A percentile compares a stretch with the other conserved stretches of the same genome.
phyloP scores from a whole-genome alignment of 371 early-diverging fungal species.

The Rhizopus sp. region DNA sequence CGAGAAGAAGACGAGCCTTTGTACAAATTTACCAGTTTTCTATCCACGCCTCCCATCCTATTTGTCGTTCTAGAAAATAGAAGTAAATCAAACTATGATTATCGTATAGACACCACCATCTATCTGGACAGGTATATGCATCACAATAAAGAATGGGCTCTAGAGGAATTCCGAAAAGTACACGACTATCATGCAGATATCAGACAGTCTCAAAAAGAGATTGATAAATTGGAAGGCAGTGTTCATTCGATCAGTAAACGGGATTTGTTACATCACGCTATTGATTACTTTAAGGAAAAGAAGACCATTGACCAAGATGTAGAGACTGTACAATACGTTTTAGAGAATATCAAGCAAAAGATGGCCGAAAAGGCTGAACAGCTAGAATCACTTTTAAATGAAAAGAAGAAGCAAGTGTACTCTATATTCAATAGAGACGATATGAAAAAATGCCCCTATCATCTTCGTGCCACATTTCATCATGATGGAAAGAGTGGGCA shows the following conservation, averaged over 20 bases:
- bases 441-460: constrained; percentile 32
- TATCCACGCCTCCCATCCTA: constrained; percentile 40
- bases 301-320: not conserved
- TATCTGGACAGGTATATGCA: constrained; percentile 47
- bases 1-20: not conserved
- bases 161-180: constrained; percentile 27
- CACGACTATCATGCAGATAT: constrained; percentile 30
- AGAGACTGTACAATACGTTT: not conserved
- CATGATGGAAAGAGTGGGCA: constrained; percentile 43
- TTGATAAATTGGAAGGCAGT: constrained; percentile 12
- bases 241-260: constrained; percentile 16
- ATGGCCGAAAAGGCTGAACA: constrained; percentile 6
- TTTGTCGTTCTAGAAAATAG: constrained; percentile 33
- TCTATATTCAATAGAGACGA: constrained; percentile 26
- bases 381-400: constrained; percentile 2
- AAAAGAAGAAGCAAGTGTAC: not conserved
- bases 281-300: constrained; percentile 23
- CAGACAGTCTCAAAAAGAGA: constrained; percentile 5
- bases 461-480: constrained; percentile 38
- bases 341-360: constrained; percentile 5
- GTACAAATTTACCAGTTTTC: constrained; percentile 39
- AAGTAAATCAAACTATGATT: constrained; percentile 9
- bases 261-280: constrained; percentile 17
- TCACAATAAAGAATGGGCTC: constrained; percentile 26
- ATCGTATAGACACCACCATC: constrained; percentile 32